phyloP scores from a whole-genome alignment of 1,284 basidiomycete species.

The Polyporus tsugae region DNA sequence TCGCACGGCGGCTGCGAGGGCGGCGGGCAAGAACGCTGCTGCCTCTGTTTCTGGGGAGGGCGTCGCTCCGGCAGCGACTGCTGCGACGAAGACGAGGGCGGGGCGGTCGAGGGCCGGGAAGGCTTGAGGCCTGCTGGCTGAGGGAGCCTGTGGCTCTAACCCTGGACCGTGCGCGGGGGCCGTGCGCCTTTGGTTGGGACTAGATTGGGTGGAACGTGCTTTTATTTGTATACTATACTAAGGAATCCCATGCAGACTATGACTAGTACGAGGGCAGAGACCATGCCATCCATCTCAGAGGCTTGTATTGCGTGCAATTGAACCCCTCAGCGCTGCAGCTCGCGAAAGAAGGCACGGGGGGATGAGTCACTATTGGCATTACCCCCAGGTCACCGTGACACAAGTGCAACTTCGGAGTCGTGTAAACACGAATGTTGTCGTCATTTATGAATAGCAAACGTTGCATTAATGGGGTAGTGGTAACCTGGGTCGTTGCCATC shows the following conservation, averaged over 20 bases:
- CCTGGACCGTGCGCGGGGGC: neutral
- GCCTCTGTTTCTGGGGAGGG: constrained; percentile 34
- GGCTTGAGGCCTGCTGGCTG: constrained; percentile 10
- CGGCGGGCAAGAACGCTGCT: constrained; percentile 27
- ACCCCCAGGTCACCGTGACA: too few species aligned
- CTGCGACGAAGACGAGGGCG: constrained; percentile 30
- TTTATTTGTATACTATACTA: neutral
- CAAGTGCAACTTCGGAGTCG: too few species aligned
- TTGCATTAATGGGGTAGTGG: constrained; percentile 44
- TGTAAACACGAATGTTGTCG: too few species aligned
- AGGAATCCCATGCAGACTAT: neutral
- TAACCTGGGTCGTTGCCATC: constrained; percentile 45
- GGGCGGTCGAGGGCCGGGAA: constrained; percentile 37
- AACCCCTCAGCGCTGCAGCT: too few species aligned
- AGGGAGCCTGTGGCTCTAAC: neutral
- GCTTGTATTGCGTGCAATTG: too few species aligned
- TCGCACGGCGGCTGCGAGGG: constrained; percentile 28
- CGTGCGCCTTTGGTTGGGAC: neutral
- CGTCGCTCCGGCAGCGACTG: constrained; percentile 17
- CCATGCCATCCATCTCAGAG: too few species aligned
- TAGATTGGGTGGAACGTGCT: neutral
- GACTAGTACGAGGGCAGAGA: too few species aligned
- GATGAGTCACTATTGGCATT: too few species aligned
- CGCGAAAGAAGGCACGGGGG: too few species aligned
- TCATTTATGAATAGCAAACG: too few species aligned